Evolutionary conservation across 2,329 filamentous ascomycete species (phyloP), one percentile per base, ranked within the genome.

Genomic region (Aspergillus sp.): DNA sequence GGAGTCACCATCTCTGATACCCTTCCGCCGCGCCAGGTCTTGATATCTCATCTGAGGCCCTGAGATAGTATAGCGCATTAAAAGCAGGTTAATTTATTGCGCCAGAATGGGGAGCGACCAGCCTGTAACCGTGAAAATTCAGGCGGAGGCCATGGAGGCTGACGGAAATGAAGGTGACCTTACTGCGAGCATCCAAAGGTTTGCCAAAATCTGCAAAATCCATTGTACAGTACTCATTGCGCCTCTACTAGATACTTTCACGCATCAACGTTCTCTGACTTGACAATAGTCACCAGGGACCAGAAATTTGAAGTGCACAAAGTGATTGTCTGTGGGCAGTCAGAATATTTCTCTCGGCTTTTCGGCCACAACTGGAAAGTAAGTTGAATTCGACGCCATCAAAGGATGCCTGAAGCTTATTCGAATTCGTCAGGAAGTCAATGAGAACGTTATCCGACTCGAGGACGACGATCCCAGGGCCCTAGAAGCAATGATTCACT

Each of bases 401-500:
- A 27, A 15, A 33, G 45, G 22, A 27, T 4, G 13, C 45, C 24
- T 33, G 24, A n/a, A 19, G 20, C 39, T 51, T 17, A 52, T 33
- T 44, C 39, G 22, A n/a, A 40, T 15, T 15, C 22, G 17, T 17
- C 20, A 52, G 50, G 50, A 52, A 17, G 39, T 44, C 19, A 19
- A n/a, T 13, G 51, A 53, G 15, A 39, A 37, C 24, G 12, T 37
- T 30, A 45, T 56, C 30, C 37, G 20, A 27, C 60, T 67, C 20
- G 48, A 59, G 33, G 60, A 65, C 15, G 62, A 67, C 40, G 60
- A 66, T 11, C 61, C 62, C 22, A 39, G 30, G 11, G 61, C 61
- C 5, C 54, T 68, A 17, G 55, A 66, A 57, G 66, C 64, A 54
- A 69, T 66, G 66, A 52, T 70, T 20, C 53, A 60, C 30, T 68